Evolutionary conservation across 129 eudicot genomes (phyloP), one percentile per base, ranked within the genome.

Genomic region (Pittosporum tobira): DNA sequence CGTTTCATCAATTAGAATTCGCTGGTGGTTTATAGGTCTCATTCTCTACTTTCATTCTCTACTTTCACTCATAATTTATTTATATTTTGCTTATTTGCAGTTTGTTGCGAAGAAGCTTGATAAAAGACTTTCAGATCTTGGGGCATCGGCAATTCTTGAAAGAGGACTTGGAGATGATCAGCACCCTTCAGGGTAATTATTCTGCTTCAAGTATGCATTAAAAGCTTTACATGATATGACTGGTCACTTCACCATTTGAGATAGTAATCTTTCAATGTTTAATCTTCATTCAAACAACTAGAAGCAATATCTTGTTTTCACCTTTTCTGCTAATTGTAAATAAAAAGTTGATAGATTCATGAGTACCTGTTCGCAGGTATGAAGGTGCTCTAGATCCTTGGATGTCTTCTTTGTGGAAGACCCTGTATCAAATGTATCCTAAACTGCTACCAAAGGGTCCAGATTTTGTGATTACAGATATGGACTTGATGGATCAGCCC

Each of bases 111-210:
- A 91, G 76, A 91, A 91, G 83, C 95, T 91, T 53, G 94, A 86
- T 68, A 91, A 83, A 83, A 69, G 98, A 59, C 90, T 91, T 45
- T 69, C 74, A 23, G 85, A 83, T 78, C 95, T 91, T 58, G 98
- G 98, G 31, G 95, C 89, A 67, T 64, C 26, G 13, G 28, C 95
- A 5, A 66, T 91, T 42, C 43, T 83, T 66, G 94, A 86, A 69
- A 91, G 75, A 91, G 95, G 95, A 57, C 78, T 91, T 58, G 98
- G 98, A 64, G 98, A 91, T 66, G 98, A 91, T 74, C 95, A 91
- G 84, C 98, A 91, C 71, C 89, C 94, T 75, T 86, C 98, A 69
- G 95, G 95, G 98, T 90, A 85, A 31, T 48, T 48, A 1, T 62
- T 53, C 20, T 29, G 48, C n/a, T n/a, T n/a, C n/a, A n/a, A n/a